Percentiles rank a stretch among this genome's conserved stretches.
Conservation (phyloP, 1,284 basidiomycete species). For the Ganoderma meredithae region DNA sequence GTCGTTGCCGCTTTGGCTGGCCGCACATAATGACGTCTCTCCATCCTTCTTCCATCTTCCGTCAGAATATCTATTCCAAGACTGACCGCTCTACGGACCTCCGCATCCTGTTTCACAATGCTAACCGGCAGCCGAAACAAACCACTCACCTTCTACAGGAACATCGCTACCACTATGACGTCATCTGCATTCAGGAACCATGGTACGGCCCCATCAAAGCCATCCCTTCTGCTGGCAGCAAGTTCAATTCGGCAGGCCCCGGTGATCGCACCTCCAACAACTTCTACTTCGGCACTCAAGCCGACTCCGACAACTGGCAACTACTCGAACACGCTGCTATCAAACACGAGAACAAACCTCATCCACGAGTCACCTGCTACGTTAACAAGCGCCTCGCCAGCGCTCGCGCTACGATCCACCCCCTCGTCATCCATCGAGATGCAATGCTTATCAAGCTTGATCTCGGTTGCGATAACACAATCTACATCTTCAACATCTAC, state of each 20-base stretch:
- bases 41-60: no score
- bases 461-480: not conserved
- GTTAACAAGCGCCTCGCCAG: not conserved
- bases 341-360: not conserved
- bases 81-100: no score
- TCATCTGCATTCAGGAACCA: conserved; percentile 5
- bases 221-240: not conserved
- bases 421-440: not conserved
- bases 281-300: not conserved
- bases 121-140: no score
- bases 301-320: not conserved
- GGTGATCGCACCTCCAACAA: not conserved
- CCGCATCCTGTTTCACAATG: no score
- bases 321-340: not conserved
- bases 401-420: not conserved
- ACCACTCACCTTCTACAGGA: no score
- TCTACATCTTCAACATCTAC: conserved; percentile 6
- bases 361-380: not conserved
- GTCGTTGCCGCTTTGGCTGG: no score
- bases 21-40: no score
- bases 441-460: not conserved
- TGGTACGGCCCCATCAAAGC: not conserved
- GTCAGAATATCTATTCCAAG: no score
- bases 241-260: not conserved
- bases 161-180: not conserved